These are phyloP conservation scores for Plantago elongata DNA, from an alignment of 257 asterid species.

Conservation along the genomic window DNA sequence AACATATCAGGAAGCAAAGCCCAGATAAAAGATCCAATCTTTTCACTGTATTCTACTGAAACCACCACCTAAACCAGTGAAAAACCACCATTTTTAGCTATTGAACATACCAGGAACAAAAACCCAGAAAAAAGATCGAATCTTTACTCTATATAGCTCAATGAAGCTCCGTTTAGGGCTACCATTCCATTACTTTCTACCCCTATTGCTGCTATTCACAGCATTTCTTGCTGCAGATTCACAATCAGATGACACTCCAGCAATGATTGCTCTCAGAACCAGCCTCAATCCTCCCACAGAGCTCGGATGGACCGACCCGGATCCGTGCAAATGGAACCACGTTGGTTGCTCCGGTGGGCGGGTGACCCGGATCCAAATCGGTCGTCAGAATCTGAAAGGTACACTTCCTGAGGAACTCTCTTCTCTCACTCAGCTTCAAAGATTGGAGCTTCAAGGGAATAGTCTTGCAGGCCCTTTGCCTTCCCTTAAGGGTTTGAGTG, in stretches of 20 bases:
- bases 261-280: constrained; percentile 66
- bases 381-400: constrained; percentile 59
- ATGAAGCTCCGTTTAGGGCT: constrained; percentile 39
- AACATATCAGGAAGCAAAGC: no score
- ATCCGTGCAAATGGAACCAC: constrained; percentile 74
- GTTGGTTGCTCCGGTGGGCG: constrained; percentile 59
- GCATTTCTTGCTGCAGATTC: constrained; percentile 28
- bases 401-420: constrained; percentile 65
- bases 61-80: no score
- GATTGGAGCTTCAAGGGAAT: constrained; percentile 82
- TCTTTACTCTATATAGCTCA: not conserved
- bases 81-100: no score
- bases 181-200: constrained; percentile 30
- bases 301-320: constrained; percentile 71
- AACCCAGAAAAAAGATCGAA: constrained; percentile 11
- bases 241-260: constrained; percentile 47
- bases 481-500: constrained; percentile 51
- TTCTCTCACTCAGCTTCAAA: constrained; percentile 51
- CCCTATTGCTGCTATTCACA: constrained; percentile 34
- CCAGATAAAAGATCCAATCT: no score
- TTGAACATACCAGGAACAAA: not conserved
- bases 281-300: constrained; percentile 49
- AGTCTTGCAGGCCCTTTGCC: constrained; percentile 84
- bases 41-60: no score
- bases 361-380: constrained; percentile 83